phyloP scores from a whole-genome alignment of 2,329 filamentous ascomycete genomes.

The Bipolaris sorokiniana region DNA sequence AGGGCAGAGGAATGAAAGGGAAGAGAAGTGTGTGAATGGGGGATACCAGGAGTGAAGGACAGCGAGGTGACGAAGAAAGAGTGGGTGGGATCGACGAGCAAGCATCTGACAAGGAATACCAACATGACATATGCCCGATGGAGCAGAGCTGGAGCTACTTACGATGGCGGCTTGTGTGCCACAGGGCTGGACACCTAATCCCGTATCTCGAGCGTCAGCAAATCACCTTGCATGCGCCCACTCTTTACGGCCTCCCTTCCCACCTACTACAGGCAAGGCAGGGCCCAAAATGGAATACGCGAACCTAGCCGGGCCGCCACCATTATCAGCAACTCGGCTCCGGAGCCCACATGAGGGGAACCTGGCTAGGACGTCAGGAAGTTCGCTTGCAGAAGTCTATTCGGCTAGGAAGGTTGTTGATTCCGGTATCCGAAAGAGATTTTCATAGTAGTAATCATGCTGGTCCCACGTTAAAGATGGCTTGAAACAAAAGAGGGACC shows the following conservation, averaged over 20 bases:
- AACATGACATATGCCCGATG: not conserved
- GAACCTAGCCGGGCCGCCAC: no score
- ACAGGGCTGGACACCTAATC: constrained; percentile 1
- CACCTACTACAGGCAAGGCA: not conserved
- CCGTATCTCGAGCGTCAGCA: constrained; percentile 14
- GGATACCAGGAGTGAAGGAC: constrained; percentile 1
- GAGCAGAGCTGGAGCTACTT: not conserved
- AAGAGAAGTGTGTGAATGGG: not conserved
- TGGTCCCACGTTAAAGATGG: not conserved
- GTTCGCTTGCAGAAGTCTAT: no score
- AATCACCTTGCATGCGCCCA: constrained; percentile 8
- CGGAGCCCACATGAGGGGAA: no score
- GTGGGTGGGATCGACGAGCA: constrained; percentile 12
- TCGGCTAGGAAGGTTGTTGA: no score
- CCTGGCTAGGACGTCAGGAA: no score
- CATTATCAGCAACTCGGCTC: no score
- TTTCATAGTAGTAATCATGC: not conserved
- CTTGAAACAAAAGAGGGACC: constrained; percentile 3
- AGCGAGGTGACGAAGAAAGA: constrained; percentile 14
- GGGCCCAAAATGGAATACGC: no score
- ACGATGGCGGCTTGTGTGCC: not conserved
- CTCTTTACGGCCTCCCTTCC: not conserved
- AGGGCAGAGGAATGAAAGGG: not conserved
- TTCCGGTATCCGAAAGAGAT: not conserved
- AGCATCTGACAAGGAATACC: constrained; percentile 6